A percentile compares a stretch with the other conserved stretches of the same genome.
phyloP scores from a whole-genome alignment of 129 eudicot species.

The Flaveria brownii region DNA sequence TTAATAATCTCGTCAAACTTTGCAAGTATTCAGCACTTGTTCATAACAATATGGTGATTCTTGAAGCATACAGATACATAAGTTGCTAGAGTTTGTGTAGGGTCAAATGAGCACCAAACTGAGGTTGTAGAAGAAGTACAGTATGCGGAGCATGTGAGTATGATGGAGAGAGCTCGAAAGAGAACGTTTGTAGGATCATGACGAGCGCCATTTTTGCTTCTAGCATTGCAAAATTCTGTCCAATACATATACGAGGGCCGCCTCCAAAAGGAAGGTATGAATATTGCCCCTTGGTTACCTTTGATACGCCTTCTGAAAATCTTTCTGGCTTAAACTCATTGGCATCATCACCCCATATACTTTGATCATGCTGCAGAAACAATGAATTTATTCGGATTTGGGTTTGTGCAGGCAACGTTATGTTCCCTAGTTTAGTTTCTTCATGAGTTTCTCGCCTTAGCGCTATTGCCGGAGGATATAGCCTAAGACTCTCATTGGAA shows the following conservation, averaged over 20 bases:
- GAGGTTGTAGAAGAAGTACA: too few species aligned
- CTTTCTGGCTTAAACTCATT: constrained; percentile 26
- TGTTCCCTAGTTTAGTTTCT: constrained; percentile 16
- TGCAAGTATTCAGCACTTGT: too few species aligned
- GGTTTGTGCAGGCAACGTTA: constrained; percentile 6
- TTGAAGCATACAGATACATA: too few species aligned
- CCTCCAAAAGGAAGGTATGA: constrained; percentile 24
- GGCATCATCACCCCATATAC: constrained; percentile 26
- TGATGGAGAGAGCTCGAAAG: not conserved
- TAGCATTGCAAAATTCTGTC: too few species aligned
- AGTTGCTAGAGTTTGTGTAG: too few species aligned
- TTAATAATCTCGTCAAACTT: too few species aligned
- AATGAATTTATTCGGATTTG: not conserved
- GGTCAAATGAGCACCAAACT: too few species aligned
- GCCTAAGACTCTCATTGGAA: constrained; percentile 21
- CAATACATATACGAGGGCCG: constrained; percentile 24
- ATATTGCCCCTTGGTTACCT: constrained; percentile 7
- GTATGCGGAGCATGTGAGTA: not conserved
- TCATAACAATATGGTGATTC: too few species aligned
- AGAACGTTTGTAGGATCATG: too few species aligned
- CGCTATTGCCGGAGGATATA: constrained; percentile 18
- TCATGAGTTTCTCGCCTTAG: not conserved
- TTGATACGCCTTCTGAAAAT: constrained; percentile 9
- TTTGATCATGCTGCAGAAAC: constrained; percentile 1
- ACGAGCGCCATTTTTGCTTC: too few species aligned